phyloP scores from a whole-genome alignment of 345 rosid genomes.

The Brassica cretica region DNA sequence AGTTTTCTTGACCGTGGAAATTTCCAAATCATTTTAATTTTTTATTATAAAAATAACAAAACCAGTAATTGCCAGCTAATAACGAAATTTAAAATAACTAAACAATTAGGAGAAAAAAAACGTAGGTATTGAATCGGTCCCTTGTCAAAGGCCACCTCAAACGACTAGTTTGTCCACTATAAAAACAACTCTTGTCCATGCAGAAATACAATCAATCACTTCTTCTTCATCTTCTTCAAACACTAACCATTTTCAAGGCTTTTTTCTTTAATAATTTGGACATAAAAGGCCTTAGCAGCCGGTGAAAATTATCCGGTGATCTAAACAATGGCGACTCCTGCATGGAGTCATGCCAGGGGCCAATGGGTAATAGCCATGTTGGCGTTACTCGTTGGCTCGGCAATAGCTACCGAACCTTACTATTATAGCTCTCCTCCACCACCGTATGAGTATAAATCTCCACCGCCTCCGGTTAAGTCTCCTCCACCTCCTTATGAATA shows the following conservation, averaged over 20 bases:
- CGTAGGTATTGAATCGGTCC: conserved; percentile 32
- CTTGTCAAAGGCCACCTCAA: conserved; percentile 31
- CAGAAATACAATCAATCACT: conserved; percentile 36
- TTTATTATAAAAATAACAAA: conserved; percentile 20
- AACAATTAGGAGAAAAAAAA: not conserved
- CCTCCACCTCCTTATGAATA: conserved; percentile 51
- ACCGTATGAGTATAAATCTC: not conserved
- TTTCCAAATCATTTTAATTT: conserved; percentile 12
- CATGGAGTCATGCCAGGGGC: conserved; percentile 58
- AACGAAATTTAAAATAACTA: conserved; percentile 23
- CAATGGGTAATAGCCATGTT: conserved; percentile 45
- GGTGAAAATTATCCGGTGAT: conserved; percentile 26
- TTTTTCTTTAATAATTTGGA: conserved; percentile 10
- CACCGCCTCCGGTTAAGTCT: conserved; percentile 27
- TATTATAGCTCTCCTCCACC: conserved; percentile 42
- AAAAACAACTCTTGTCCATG: conserved; percentile 38
- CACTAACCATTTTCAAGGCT: conserved; percentile 8
- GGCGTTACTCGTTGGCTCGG: conserved; percentile 43
- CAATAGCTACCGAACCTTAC: conserved; percentile 56
- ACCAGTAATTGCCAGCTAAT: conserved; percentile 44
- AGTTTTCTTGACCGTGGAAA: conserved; percentile 37
- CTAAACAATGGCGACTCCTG: conserved; percentile 53
- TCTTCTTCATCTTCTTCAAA: conserved; percentile 28
- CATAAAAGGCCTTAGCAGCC: conserved; percentile 1
- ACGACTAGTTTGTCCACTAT: conserved; percentile 39